A percentile compares a stretch with the other conserved stretches of the same genome.
phyloP scores from a whole-genome alignment of 164 flowering plant genomes.

The Akebia trifoliata region DNA sequence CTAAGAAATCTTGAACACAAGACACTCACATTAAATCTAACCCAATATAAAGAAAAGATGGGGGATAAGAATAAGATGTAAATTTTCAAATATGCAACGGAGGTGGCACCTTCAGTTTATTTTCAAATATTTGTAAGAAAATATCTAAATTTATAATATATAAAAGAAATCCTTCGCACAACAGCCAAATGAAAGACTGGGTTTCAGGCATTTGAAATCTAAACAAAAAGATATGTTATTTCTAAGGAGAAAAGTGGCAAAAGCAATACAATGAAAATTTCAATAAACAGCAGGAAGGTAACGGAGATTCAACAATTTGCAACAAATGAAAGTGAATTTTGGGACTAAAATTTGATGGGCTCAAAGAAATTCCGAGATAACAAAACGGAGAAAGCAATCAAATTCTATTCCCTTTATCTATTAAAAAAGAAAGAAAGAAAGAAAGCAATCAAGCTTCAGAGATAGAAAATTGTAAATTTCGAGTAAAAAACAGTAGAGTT shows the following conservation, averaged over 20 bases:
- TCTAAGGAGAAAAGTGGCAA: neutral
- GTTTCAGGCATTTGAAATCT: neutral
- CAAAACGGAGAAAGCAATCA: neutral
- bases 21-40: neutral
- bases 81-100: too few species aligned
- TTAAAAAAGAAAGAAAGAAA: too few species aligned
- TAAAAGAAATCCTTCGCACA: too few species aligned
- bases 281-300: neutral
- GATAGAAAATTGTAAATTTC: too few species aligned
- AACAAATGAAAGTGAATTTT: neutral
- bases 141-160: too few species aligned
- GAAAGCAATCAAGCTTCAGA: too few species aligned
- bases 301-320: neutral
- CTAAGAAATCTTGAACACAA: neutral
- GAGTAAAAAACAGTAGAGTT: neutral
- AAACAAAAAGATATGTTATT: neutral
- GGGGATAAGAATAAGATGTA: too few species aligned
- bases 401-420: neutral
- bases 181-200: neutral
- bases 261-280: neutral
- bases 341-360: neutral
- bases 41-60: neutral
- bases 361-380: neutral
- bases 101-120: too few species aligned
- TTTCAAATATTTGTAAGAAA: too few species aligned